Conservation (phyloP, 2,329 filamentous ascomycete genomes). For the Nakataea oryzae region DNA sequence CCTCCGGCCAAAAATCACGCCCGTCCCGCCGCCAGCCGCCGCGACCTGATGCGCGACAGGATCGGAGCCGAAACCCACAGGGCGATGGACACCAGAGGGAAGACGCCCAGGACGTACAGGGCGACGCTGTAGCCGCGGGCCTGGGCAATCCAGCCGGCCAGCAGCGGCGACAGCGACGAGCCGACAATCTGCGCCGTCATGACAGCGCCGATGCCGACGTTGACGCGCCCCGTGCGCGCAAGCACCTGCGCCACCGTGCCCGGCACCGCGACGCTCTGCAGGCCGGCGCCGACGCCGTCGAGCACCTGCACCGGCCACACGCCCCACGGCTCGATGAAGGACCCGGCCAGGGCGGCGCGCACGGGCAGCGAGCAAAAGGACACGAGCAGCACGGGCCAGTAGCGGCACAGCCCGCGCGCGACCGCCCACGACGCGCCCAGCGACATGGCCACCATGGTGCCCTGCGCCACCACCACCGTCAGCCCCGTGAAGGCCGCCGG, state of each 20-base stretch:
- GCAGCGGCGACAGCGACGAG: not conserved
- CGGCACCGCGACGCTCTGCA: not conserved
- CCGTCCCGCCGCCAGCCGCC: no score
- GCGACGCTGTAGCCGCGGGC: not conserved
- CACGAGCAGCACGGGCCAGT: not conserved
- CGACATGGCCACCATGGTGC: not conserved
- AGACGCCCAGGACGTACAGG: not conserved
- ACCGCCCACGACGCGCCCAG: not conserved
- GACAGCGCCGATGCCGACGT: not conserved
- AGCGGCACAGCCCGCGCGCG: not conserved
- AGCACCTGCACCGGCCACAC: constrained; percentile 2
- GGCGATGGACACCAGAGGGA: not conserved
- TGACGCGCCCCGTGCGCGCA: not conserved
- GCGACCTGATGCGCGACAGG: no score
- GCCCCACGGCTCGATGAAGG: not conserved
- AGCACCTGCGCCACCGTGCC: not conserved
- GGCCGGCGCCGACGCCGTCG: not conserved
- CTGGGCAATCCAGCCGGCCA: constrained; percentile 1
- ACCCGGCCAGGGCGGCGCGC: not conserved
- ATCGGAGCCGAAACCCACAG: not conserved
- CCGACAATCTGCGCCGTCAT: not conserved
- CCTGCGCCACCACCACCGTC: not conserved
- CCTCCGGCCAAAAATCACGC: no score
- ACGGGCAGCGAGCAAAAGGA: not conserved
- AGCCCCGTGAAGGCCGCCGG: not conserved